phyloP scores from a whole-genome alignment of 371 early-diverging fungal genomes.

The Apophysomyces ossiformis region DNA sequence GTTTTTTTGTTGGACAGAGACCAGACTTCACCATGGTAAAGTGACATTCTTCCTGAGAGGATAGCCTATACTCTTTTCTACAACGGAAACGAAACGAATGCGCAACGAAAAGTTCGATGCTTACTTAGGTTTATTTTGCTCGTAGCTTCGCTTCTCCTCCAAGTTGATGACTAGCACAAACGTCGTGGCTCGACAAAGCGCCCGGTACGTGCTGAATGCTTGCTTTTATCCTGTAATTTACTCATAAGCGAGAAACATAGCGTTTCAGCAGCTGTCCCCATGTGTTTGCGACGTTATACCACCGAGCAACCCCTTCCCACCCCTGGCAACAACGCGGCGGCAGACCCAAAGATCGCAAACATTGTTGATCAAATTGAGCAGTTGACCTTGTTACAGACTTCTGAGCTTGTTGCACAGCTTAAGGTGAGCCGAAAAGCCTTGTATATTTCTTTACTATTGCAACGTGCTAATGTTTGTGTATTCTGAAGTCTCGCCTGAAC shows the following conservation, averaged over 20 bases:
- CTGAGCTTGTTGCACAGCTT: constrained; percentile 84
- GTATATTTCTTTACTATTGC: background rate
- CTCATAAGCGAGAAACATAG: constrained; percentile 18
- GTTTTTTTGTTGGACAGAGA: constrained; percentile 9
- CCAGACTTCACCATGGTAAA: constrained; percentile 7
- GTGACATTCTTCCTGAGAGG: background rate
- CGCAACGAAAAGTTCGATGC: background rate
- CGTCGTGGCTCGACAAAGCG: constrained; percentile 39
- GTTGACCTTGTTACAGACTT: constrained; percentile 91
- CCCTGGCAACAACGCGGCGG: constrained; percentile 59
- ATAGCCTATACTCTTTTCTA: too few species aligned
- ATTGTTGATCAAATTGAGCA: constrained; percentile 90
- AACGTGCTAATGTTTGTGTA: background rate
- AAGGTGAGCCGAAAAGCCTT: constrained; percentile 63
- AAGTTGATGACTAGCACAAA: constrained; percentile 38
- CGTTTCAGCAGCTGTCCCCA: constrained; percentile 31
- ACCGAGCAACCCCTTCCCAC: constrained; percentile 58
- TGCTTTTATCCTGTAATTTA: background rate
- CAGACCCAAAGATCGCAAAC: constrained; percentile 75
- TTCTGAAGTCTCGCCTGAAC: constrained; percentile 78
- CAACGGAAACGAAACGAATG: too few species aligned
- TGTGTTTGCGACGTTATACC: constrained; percentile 45
- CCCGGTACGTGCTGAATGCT: constrained; percentile 32
- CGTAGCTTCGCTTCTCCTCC: constrained; percentile 50
- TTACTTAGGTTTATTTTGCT: background rate